Percentiles rank a stretch among this genome's conserved stretches.
Conservation (phyloP, 2,329 filamentous ascomycete genomes). For the Talaromyces sp. region DNA sequence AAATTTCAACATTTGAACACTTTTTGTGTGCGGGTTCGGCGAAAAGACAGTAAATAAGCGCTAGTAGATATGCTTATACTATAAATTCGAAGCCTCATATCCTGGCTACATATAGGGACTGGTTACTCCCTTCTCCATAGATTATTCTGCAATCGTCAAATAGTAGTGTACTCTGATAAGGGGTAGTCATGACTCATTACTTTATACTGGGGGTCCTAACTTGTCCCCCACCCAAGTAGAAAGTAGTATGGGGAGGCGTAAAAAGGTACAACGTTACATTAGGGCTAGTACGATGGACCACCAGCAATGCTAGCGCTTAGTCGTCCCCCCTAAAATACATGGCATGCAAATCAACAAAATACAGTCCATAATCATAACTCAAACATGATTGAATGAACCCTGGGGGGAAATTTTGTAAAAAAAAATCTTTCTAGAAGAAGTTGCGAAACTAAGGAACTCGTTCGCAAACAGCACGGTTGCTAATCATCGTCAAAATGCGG, state of each 20-base stretch:
- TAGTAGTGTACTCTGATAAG: neutral
- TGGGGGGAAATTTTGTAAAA: too few relatives aligned
- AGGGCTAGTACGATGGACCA: slow-evolving; percentile 50
- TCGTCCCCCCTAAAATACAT: neutral
- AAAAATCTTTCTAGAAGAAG: too few relatives aligned
- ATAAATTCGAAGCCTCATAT: neutral
- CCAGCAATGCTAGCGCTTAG: slow-evolving; percentile 28
- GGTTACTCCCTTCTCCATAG: too few relatives aligned
- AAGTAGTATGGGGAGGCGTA: neutral
- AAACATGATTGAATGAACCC: too few relatives aligned
- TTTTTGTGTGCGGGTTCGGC: too few relatives aligned
- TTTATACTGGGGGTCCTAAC: slow-evolving; percentile 55
- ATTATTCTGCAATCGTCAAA: neutral
- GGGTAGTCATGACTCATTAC: too few relatives aligned
- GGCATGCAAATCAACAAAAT: neutral
- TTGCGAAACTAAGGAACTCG: neutral
- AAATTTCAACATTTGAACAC: too few relatives aligned
- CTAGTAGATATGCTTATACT: neutral
- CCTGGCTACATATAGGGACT: neutral
- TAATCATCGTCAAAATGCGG: neutral
- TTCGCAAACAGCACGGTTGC: neutral
- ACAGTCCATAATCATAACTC: neutral
- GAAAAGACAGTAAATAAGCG: neutral
- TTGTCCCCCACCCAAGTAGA: slow-evolving; percentile 43
- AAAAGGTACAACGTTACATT: slow-evolving; percentile 22